These are phyloP conservation scores for Chlorella sp. DNA, from an alignment of 139 green algal species.

Conservation along the genomic window DNA sequence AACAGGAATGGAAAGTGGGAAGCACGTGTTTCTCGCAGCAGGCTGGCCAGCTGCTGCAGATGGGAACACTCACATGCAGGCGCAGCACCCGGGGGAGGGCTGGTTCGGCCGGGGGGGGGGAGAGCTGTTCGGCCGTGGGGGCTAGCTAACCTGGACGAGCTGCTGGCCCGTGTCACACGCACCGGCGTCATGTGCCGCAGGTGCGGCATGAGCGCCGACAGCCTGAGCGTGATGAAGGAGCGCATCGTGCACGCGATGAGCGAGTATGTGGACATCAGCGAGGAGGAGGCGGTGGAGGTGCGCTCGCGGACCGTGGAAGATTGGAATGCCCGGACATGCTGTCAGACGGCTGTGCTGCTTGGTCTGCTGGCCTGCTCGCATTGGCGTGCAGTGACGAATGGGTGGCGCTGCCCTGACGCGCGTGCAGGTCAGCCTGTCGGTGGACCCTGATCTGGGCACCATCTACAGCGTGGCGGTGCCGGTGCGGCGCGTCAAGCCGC, in stretches of 20 bases:
- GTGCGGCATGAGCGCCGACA: conserved; percentile 80
- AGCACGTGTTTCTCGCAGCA: neutral
- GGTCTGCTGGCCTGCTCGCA: neutral
- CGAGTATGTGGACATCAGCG: conserved; percentile 88
- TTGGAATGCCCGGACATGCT: conserved; percentile 5
- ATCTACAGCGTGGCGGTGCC: conserved; percentile 91
- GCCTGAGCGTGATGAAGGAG: conserved; percentile 75
- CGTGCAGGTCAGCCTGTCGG: conserved; percentile 69
- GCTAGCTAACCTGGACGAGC: neutral
- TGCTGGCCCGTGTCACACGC: neutral
- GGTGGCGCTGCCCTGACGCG: neutral
- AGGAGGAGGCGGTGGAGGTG: conserved; percentile 79
- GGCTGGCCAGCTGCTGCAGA: neutral
- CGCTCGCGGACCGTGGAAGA: neutral
- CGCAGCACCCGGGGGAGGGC: neutral
- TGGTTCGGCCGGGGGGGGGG: neutral
- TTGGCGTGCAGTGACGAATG: neutral
- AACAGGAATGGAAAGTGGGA: neutral
- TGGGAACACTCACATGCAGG: neutral
- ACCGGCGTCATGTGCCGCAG: neutral
- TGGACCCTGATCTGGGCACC: conserved; percentile 80
- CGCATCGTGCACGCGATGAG: conserved; percentile 75
- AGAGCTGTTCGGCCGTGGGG: neutral
- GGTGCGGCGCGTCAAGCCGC: conserved; percentile 82
- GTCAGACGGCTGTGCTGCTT: neutral